Evolutionary conservation across 495 filamentous ascomycete genomes (phyloP).

Genomic region (Trichoderma asperelloides): DNA sequence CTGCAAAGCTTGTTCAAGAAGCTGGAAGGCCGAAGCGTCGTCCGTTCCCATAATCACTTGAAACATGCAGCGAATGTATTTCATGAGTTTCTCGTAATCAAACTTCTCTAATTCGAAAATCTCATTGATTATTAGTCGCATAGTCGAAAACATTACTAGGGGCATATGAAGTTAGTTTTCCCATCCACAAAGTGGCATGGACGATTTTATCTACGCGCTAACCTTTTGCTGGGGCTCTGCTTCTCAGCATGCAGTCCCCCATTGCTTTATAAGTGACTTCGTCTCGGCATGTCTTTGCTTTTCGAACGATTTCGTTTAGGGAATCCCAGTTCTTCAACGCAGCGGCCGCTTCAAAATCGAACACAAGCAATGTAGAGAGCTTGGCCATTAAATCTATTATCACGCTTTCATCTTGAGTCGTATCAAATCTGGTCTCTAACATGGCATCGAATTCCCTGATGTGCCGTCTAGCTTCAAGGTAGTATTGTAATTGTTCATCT

Average conservation of each 20-base stretch:
- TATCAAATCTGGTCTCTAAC: slow-evolving; percentile 13
- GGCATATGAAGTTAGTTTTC: slow-evolving; percentile 8
- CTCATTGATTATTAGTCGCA: slow-evolving; percentile 55
- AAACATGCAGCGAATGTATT: slow-evolving; percentile 67
- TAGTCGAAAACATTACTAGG: slow-evolving; percentile 35
- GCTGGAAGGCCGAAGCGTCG: slow-evolving; percentile 36
- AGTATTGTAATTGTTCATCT: slow-evolving; percentile 50
- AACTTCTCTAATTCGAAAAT: slow-evolving; percentile 46
- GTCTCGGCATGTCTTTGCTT: slow-evolving; percentile 30
- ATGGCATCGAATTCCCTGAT: slow-evolving; percentile 43
- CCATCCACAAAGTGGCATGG: neutral
- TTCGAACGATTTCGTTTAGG: slow-evolving; percentile 52
- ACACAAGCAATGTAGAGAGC: slow-evolving; percentile 53
- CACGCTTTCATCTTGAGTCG: slow-evolving; percentile 31
- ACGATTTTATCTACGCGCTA: neutral
- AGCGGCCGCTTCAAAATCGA: slow-evolving; percentile 69
- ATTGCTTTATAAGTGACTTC: slow-evolving; percentile 37
- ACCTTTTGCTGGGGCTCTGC: slow-evolving; percentile 43
- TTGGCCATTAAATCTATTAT: slow-evolving; percentile 49
- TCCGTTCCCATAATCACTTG: slow-evolving; percentile 47
- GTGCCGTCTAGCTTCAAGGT: slow-evolving; percentile 47
- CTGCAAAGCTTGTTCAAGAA: slow-evolving; percentile 48
- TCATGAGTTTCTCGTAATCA: slow-evolving; percentile 48
- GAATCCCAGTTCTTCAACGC: slow-evolving; percentile 59
- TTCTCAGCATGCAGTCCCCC: slow-evolving; percentile 53